Evolutionary conservation across 441 rosid species (phyloP).

Genomic region (Viola pubescens): DNA sequence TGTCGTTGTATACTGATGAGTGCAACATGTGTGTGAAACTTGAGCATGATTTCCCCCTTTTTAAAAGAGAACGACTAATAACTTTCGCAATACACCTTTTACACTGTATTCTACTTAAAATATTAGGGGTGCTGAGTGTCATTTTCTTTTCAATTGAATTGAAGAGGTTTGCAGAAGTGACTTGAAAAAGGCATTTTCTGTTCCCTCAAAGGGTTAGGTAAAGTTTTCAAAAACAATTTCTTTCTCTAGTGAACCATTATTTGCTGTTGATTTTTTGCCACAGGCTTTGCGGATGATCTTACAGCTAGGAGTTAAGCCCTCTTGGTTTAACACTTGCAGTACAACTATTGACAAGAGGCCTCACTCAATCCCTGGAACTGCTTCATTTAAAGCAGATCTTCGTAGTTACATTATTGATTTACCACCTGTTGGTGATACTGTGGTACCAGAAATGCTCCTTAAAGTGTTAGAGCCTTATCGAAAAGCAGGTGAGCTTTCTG

Average conservation of each 20-base stretch:
- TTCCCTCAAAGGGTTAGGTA: neutral
- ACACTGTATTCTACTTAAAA: too few relatives aligned
- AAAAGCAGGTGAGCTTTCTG: constrained; percentile 51
- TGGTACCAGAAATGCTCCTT: constrained; percentile 93
- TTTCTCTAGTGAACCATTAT: neutral
- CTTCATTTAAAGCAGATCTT: constrained; percentile 67
- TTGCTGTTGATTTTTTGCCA: constrained; percentile 21
- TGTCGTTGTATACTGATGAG: too few relatives aligned
- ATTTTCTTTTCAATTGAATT: too few relatives aligned
- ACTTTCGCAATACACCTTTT: too few relatives aligned
- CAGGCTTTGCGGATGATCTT: constrained; percentile 95
- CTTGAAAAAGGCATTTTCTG: constrained; percentile 3
- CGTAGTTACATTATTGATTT: constrained; percentile 80
- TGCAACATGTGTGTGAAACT: too few relatives aligned
- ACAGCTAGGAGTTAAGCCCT: constrained; percentile 92
- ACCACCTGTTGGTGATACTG: constrained; percentile 80
- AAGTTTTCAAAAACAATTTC: neutral
- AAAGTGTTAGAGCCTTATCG: constrained; percentile 91
- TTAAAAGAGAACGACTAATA: too few relatives aligned
- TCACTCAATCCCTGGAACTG: constrained; percentile 67
- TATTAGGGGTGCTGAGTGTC: too few relatives aligned
- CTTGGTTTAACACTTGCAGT: constrained; percentile 91
- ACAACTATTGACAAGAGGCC: constrained; percentile 66
- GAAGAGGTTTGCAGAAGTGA: too few relatives aligned
- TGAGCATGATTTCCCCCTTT: constrained; percentile 10